Percentiles rank a stretch among this genome's conserved stretches.
Evolutionary conservation across 2,329 filamentous ascomycete genomes (phyloP).

Genomic region (Colletotrichum destructivum): DNA sequence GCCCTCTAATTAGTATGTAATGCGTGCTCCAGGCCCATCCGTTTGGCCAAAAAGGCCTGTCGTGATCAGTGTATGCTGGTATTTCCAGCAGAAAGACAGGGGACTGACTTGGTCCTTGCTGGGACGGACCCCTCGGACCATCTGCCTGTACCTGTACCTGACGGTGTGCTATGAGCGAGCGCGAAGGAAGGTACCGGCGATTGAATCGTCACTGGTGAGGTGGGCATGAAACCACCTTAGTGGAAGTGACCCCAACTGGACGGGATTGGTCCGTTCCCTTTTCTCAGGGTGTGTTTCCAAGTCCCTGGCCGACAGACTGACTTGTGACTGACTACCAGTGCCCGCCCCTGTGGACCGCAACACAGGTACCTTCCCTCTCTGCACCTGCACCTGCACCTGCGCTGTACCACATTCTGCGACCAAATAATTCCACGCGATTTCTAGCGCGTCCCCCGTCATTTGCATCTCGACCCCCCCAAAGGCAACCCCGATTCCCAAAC

Average conservation of each 20-base stretch:
- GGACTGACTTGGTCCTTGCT: conserved; percentile 10
- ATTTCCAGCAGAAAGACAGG: conserved; percentile 29
- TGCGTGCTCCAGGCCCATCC: conserved; percentile 28
- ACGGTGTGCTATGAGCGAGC: conserved; percentile 11
- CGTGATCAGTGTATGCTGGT: conserved; percentile 9
- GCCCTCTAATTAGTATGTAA: conserved; percentile 31
- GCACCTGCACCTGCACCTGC: conserved; percentile 8
- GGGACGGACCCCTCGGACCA: conserved; percentile 13
- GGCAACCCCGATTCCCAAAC: conserved; percentile 23
- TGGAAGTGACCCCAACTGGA: conserved; percentile 4
- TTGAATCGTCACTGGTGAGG: background rate
- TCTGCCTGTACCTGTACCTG: background rate
- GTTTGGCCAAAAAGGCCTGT: conserved; percentile 13
- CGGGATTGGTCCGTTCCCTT: conserved; percentile 21
- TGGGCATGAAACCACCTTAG: conserved; percentile 39
- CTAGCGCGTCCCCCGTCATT: conserved; percentile 42
- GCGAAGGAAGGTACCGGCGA: background rate
- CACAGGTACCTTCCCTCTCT: conserved; percentile 7
- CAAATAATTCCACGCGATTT: conserved; percentile 42
- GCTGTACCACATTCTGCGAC: conserved; percentile 30
- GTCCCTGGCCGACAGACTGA: conserved; percentile 7
- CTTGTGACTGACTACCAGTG: conserved; percentile 4
- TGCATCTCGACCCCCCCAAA: conserved; percentile 38
- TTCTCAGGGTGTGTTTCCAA: background rate
- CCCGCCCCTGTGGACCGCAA: conserved; percentile 4